Percentiles rank a stretch among this genome's conserved stretches.
Evolutionary conservation across 345 rosid species (phyloP).

Genomic region (Eucalyptus urophylla): DNA sequence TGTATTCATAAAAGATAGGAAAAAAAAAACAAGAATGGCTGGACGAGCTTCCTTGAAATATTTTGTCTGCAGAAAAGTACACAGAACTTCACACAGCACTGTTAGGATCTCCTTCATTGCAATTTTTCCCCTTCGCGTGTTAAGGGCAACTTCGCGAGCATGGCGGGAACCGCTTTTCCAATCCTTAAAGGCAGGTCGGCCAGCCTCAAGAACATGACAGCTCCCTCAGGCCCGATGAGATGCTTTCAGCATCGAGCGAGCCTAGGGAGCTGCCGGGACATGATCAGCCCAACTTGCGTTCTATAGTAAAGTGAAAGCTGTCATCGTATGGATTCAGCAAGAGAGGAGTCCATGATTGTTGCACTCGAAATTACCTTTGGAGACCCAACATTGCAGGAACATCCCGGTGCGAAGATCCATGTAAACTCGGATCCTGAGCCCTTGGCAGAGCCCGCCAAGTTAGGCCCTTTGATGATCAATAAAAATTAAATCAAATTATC

Average conservation of each 20-base stretch:
- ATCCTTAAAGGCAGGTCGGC: neutral
- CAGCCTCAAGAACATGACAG: neutral
- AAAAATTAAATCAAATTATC: neutral
- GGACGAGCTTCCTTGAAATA: neutral
- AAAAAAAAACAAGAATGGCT: neutral
- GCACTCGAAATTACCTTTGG: neutral
- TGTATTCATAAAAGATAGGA: neutral
- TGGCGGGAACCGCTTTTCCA: neutral
- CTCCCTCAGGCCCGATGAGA: neutral
- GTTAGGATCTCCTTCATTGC: neutral
- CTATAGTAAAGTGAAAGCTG: neutral
- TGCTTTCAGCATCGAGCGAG: neutral
- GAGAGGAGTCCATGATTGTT: neutral
- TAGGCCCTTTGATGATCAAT: neutral
- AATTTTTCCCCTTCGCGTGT: neutral
- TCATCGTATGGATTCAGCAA: neutral
- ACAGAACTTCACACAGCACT: neutral
- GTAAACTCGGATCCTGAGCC: neutral
- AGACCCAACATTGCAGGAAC: neutral
- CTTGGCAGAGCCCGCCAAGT: neutral
- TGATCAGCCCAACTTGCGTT: neutral
- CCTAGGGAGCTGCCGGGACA: neutral
- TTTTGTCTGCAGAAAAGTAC: neutral
- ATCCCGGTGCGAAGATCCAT: neutral
- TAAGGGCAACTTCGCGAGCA: neutral